phyloP scores from a whole-genome alignment of 1,139 yeast species.

The Pichia sp. region DNA sequence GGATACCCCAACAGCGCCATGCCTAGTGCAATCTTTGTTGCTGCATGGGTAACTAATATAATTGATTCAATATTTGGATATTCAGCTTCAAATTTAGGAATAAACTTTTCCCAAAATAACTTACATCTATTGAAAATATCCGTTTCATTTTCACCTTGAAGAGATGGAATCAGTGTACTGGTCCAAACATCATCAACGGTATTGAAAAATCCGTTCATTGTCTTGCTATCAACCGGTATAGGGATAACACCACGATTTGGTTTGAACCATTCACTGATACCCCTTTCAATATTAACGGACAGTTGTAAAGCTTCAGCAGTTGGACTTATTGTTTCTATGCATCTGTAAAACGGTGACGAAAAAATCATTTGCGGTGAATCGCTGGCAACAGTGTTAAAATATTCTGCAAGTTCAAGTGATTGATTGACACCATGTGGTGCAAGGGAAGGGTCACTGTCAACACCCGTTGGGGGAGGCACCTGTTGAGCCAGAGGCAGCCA shows the following conservation, averaged over 20 bases:
- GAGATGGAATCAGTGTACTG: conserved; percentile 46
- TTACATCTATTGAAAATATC: conserved; percentile 42
- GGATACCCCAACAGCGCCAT: conserved; percentile 41
- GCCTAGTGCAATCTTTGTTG: conserved; percentile 54
- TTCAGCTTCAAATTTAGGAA: conserved; percentile 39
- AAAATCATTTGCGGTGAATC: conserved; percentile 43
- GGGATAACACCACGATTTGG: conserved; percentile 43
- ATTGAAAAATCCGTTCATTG: conserved; percentile 38
- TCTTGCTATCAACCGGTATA: conserved; percentile 41
- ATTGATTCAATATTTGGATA: conserved; percentile 41
- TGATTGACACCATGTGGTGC: conserved; percentile 62
- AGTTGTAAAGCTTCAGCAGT: conserved; percentile 38
- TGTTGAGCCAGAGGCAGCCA: conserved; percentile 39
- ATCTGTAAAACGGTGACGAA: conserved; percentile 52
- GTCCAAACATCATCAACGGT: conserved; percentile 32
- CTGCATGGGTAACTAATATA: conserved; percentile 52
- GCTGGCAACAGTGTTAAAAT: conserved; percentile 20
- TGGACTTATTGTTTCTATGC: conserved; percentile 52
- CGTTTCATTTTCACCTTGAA: conserved; percentile 43
- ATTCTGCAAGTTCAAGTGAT: conserved; percentile 45
- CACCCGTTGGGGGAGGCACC: conserved; percentile 54
- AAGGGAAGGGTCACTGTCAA: conserved; percentile 54
- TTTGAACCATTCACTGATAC: conserved; percentile 58
- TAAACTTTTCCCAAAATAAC: conserved; percentile 41
- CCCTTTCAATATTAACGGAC: conserved; percentile 45